A percentile compares a stretch with the other conserved stretches of the same genome.
Conservation (phyloP, 2,329 filamentous ascomycete species). For the Acarospora socialis region DNA sequence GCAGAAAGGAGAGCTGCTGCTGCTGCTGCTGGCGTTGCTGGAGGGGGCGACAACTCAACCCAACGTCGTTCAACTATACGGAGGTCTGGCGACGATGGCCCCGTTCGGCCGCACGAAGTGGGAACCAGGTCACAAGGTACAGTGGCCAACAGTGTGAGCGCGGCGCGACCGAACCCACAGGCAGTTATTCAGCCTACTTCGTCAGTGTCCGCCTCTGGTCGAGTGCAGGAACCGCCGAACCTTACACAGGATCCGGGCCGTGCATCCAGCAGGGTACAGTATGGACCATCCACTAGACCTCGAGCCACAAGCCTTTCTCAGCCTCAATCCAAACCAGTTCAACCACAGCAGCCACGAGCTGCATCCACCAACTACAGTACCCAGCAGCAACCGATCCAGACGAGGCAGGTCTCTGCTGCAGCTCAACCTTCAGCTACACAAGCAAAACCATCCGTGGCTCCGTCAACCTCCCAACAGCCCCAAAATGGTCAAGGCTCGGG, state of each 20-base stretch:
- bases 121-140: too few relatives aligned
- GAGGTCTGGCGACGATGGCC: constrained; percentile 1
- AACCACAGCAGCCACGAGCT: constrained; percentile 9
- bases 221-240: constrained; percentile 8
- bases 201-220: too few relatives aligned
- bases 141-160: too few relatives aligned
- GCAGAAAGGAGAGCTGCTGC: constrained; percentile 47
- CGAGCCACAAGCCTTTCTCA: constrained; percentile 12
- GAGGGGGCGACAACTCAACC: constrained; percentile 19
- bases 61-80: constrained; percentile 4
- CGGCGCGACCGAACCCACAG: too few relatives aligned
- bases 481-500: constrained; percentile 19
- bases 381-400: constrained; percentile 17
- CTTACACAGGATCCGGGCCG: constrained; percentile 12
- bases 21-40: constrained; percentile 33
- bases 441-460: constrained; percentile 22
- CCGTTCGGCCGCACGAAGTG: too few relatives aligned
- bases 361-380: constrained; percentile 10
- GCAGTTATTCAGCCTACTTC: too few relatives aligned
- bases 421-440: constrained; percentile 12
- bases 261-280: constrained; percentile 10
- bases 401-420: constrained; percentile 14
- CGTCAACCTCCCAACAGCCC: constrained; percentile 18
- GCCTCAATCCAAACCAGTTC: constrained; percentile 15
- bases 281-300: constrained; percentile 7